These are phyloP conservation scores for Pezicula radicicola DNA, from an alignment of 2,329 filamentous ascomycete species.

Conservation along the genomic window DNA sequence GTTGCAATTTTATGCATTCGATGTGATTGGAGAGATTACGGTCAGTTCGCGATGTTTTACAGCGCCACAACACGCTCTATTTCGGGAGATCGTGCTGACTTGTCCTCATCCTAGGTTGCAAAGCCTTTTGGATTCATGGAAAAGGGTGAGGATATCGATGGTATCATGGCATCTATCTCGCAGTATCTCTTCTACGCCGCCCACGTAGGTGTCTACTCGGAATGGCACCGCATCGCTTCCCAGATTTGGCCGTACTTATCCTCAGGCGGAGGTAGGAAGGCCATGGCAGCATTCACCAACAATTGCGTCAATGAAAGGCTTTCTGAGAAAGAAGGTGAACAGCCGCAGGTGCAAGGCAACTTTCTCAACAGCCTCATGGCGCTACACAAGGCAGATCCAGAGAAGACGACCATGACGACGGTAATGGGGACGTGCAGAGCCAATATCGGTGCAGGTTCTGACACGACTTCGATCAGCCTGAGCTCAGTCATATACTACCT, in stretches of 20 bases:
- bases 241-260: too few species aligned
- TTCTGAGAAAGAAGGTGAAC: too few species aligned
- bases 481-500: constrained; percentile 29
- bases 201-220: too few species aligned
- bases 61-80: neutral
- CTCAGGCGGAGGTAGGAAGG: too few species aligned
- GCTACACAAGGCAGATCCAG: neutral
- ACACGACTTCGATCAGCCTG: constrained; percentile 34
- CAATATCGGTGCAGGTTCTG: constrained; percentile 6
- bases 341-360: too few species aligned
- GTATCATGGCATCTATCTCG: too few species aligned
- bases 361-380: neutral
- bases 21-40: neutral
- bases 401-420: neutral
- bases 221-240: too few species aligned
- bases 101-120: neutral
- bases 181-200: too few species aligned
- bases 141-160: too few species aligned
- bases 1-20: constrained; percentile 32
- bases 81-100: neutral
- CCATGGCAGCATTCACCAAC: too few species aligned
- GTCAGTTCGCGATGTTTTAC: too few species aligned
- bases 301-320: too few species aligned
- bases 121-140: neutral
- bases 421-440: neutral